Conservation (phyloP, 164 flowering plant genomes). For the Piper betle region DNA sequence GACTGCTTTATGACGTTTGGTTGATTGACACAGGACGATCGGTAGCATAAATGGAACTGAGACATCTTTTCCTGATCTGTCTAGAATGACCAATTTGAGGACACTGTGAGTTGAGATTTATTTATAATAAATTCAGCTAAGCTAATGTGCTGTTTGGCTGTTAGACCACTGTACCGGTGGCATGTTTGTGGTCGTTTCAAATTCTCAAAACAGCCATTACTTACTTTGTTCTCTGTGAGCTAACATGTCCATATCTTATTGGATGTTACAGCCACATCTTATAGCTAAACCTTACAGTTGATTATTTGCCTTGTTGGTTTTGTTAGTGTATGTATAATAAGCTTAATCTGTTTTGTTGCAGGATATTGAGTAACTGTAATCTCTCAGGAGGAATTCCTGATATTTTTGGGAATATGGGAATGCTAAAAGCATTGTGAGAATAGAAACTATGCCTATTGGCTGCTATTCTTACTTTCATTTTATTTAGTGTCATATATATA, state of each 20-base stretch:
- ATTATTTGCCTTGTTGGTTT: background rate
- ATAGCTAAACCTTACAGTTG: no score
- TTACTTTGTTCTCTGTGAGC: no score
- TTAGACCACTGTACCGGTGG: no score
- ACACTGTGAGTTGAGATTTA: constrained; percentile 32
- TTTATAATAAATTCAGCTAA: no score
- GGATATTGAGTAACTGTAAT: background rate
- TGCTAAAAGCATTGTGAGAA: constrained; percentile 34
- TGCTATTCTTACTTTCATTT: background rate
- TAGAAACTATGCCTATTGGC: background rate
- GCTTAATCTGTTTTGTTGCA: background rate
- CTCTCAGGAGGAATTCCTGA: background rate
- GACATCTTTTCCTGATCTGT: constrained; percentile 35
- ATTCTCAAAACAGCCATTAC: no score
- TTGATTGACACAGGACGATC: constrained; percentile 45
- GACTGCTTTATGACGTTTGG: background rate
- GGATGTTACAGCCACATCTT: no score
- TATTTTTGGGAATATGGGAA: constrained; percentile 27
- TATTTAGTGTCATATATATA: background rate
- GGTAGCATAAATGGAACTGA: constrained; percentile 39
- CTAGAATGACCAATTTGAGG: constrained; percentile 20
- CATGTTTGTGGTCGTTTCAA: no score
- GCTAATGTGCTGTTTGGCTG: no score
- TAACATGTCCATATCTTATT: no score
- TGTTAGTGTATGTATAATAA: background rate